Evolutionary conservation across 164 flowering plant genomes (phyloP).

Genomic region (Magnolia changhungtana): DNA sequence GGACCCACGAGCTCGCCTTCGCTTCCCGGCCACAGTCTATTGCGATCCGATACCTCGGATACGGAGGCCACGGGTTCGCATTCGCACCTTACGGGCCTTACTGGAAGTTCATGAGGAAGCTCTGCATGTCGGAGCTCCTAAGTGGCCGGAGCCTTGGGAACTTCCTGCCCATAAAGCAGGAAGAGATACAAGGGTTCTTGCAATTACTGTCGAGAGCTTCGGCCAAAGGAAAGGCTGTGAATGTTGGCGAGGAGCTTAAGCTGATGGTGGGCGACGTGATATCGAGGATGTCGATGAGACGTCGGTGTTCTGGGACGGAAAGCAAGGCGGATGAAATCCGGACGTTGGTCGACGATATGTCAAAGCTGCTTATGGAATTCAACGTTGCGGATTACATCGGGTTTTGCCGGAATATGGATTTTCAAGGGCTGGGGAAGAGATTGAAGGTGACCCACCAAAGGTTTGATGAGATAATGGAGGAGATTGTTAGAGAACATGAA

Average conservation of each 20-base stretch:
- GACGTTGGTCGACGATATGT: slow-evolving; percentile 30
- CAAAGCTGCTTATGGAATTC: slow-evolving; percentile 39
- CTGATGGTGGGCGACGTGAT: slow-evolving; percentile 43
- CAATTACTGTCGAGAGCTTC: slow-evolving; percentile 12
- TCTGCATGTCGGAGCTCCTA: slow-evolving; percentile 43
- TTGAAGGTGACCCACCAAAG: slow-evolving; percentile 21
- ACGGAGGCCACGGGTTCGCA: slow-evolving; percentile 35
- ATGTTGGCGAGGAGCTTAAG: slow-evolving; percentile 36
- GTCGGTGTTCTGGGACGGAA: slow-evolving; percentile 28
- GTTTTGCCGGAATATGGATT: slow-evolving; percentile 37
- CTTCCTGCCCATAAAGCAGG: slow-evolving; percentile 23
- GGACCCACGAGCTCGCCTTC: slow-evolving; percentile 40
- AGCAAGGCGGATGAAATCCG: slow-evolving; percentile 29
- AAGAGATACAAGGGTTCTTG: slow-evolving; percentile 32
- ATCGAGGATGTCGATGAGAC: slow-evolving; percentile 40
- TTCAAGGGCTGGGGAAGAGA: slow-evolving; percentile 43
- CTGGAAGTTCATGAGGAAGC: slow-evolving; percentile 57
- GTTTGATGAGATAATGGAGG: slow-evolving; percentile 46
- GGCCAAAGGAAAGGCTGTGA: slow-evolving; percentile 18
- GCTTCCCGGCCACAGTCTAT: slow-evolving; percentile 22
- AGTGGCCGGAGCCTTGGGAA: slow-evolving; percentile 29
- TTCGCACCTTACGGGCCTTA: slow-evolving; percentile 57
- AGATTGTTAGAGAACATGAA: slow-evolving; percentile 31
- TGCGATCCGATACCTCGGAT: slow-evolving; percentile 33
- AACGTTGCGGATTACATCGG: slow-evolving; percentile 42